A percentile compares a stretch with the other conserved stretches of the same genome.
These are phyloP conservation scores for Tremella mesenterica DNA, from an alignment of 768 basidiomycete species.

Conservation along the genomic window DNA sequence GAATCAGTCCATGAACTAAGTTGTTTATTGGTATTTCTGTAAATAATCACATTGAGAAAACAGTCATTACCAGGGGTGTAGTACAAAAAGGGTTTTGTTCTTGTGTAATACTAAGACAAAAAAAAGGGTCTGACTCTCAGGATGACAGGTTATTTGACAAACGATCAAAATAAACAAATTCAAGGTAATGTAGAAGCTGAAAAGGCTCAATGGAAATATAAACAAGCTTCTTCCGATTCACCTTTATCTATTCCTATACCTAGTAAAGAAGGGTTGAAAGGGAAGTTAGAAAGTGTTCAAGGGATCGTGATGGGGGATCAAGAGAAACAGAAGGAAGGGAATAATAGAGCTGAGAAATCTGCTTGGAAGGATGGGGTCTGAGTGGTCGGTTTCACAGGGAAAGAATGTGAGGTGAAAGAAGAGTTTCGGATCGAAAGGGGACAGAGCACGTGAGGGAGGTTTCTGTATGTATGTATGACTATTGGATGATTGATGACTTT, in stretches of 20 bases:
- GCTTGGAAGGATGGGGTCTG: conserved; percentile 41
- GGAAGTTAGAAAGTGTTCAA: conserved; percentile 32
- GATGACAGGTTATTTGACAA: conserved; percentile 34
- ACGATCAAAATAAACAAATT: conserved; percentile 33
- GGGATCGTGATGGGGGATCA: conserved; percentile 42
- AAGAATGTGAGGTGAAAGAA: no score
- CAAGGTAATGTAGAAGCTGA: conserved; percentile 38
- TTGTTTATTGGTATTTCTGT: no score
- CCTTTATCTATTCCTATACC: conserved; percentile 21
- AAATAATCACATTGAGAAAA: neutral
- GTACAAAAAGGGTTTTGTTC: neutral
- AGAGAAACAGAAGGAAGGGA: conserved; percentile 39
- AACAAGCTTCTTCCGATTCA: conserved; percentile 28
- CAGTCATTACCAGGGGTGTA: neutral
- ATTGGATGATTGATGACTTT: no score
- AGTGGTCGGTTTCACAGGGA: no score
- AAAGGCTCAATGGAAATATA: conserved; percentile 39
- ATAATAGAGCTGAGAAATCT: conserved; percentile 39
- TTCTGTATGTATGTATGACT: no score
- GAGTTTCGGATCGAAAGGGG: no score
- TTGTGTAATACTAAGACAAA: neutral
- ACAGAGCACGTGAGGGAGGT: no score
- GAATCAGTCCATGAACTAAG: neutral
- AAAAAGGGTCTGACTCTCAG: conserved; percentile 11
- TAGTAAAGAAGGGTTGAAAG: conserved; percentile 29